These are phyloP conservation scores for Physcomitrellopsis africana DNA, from an alignment of 225 moss, liverwort and hornwort species.

Conservation along the genomic window DNA sequence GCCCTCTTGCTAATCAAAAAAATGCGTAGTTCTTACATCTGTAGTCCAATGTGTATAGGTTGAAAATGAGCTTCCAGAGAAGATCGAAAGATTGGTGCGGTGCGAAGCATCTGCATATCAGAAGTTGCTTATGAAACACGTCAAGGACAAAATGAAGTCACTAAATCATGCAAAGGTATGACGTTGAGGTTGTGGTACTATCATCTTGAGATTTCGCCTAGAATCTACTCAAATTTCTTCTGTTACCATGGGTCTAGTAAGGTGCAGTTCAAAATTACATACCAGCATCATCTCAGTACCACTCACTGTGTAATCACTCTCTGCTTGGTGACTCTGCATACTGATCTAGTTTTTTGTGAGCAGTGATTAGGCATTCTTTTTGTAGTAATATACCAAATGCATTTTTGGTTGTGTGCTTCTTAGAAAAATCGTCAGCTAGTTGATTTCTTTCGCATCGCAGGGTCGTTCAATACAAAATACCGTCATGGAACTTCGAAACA, in stretches of 20 bases:
- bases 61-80: conserved; percentile 98
- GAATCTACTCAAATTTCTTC: not conserved
- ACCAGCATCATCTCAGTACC: not conserved
- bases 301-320: conserved; percentile 3
- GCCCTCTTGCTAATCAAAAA: not conserved
- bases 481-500: conserved; percentile 99
- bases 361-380: conserved; percentile 2
- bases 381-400: too few relatives aligned
- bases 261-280: not conserved
- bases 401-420: not conserved
- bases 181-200: not conserved
- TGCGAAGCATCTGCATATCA: conserved; percentile 99
- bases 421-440: not conserved
- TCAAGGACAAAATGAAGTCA: conserved; percentile 91
- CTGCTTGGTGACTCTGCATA: not conserved
- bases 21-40: conserved; percentile 22
- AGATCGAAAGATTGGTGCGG: conserved; percentile 92
- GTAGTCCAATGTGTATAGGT: conserved; percentile 57
- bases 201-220: conserved; percentile 8
- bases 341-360: not conserved
- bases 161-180: conserved; percentile 89
- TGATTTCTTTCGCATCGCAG: conserved; percentile 42
- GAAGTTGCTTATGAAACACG: conserved; percentile 92
- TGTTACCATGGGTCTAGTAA: not conserved
- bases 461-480: conserved; percentile 98